Base-by-base conservation (phyloP, 805 yeast species). In the Wickerhamiella azyma region DNA sequence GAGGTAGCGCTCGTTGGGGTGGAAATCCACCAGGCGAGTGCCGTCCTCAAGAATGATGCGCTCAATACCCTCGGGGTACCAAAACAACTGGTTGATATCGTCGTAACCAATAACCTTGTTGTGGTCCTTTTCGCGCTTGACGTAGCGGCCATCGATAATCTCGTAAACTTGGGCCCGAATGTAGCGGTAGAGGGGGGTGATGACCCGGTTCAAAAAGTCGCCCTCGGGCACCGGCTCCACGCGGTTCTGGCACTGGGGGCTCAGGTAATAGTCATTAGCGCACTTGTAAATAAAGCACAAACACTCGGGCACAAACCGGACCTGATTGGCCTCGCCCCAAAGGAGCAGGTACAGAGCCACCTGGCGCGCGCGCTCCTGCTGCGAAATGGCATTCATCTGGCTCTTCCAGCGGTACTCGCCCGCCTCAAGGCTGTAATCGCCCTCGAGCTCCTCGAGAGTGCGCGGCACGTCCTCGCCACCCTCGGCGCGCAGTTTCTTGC, bases 41-140 rank as follows among this genome's bases (percentile, higher is more conserved):
- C 95, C 96, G 62, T 92, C 97, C 62, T 82, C 92, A 58, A 89
- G 76, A 43, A 81, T 75, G 57, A 92, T 88, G 67, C 92, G 81
- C 50, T 94, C 80, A 54, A 92, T 83, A 74, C 98, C 99, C 69
- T 94, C 97, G 41, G 97, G 96, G 68, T 94, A 92, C 99, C 99
- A 92, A 69, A 94, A 92, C 57, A 92, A 74, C 72, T 92, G 99
- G 67, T 92, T 92, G 50, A 92, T 94, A 71, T 92, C 99, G 70
- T 92, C 99, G 65, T 92, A 92, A 65, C 98, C 72, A 45, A 68
- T 64, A 45, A 78, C 67, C 53, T 72, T 59, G 60, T 69, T 59
- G 67, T 78, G 92, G 64, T 85, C 92, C 54, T 72, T 72, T 56
- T 77, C 86, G 50, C 77, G 75, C 62, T 77, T 75, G 32, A 71